Conservation (phyloP, 768 basidiomycete genomes). For the Lactarius psammicola region DNA sequence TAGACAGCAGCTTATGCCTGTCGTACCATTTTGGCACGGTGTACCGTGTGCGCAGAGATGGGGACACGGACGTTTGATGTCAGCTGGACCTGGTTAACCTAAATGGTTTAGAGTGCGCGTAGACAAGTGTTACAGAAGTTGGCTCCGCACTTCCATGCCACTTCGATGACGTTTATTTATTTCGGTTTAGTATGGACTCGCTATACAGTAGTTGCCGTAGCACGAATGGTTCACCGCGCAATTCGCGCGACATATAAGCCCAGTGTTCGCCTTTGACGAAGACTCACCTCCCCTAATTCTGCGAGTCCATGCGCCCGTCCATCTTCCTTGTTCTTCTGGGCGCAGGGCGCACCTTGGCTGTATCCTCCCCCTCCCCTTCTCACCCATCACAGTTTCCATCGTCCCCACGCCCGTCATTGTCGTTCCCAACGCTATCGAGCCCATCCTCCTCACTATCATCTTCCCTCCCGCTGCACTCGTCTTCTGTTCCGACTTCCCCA, state of each 20-base stretch:
- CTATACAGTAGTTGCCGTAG: neutral
- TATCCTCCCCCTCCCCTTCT: neutral
- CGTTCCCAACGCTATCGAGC: constrained; percentile 1
- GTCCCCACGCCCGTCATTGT: neutral
- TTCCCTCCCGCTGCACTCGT: neutral
- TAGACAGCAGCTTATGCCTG: neutral
- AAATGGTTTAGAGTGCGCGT: neutral
- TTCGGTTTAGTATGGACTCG: neutral
- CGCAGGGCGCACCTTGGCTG: neutral
- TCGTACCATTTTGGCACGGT: neutral
- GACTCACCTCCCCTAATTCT: neutral
- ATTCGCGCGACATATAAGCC: neutral
- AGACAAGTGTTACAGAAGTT: neutral
- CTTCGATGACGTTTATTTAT: neutral
- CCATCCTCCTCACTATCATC: neutral
- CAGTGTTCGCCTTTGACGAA: neutral
- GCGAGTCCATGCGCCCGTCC: neutral
- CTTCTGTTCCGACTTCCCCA: constrained; percentile 4
- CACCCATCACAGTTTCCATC: neutral
- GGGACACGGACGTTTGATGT: too few relatives aligned
- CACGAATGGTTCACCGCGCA: neutral
- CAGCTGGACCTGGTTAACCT: too few relatives aligned
- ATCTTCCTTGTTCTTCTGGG: neutral
- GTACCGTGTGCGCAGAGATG: neutral
- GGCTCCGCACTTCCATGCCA: neutral